Evolutionary conservation across 345 rosid species (phyloP), one percentile per base, ranked within the genome.

Genomic region (Eutrema heterophyllum): DNA sequence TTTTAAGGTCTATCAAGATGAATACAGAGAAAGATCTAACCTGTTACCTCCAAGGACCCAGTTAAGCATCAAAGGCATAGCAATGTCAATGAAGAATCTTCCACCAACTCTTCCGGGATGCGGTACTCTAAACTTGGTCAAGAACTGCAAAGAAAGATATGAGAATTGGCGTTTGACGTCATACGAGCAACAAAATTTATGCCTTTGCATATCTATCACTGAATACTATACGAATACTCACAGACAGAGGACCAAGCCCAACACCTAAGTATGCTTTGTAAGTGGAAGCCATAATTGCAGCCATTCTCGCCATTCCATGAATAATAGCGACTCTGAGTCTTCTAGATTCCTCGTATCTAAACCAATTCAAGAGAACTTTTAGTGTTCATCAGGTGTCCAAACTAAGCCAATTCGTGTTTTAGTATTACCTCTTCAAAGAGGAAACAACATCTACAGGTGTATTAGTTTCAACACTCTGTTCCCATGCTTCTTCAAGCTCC

Each of bases 21-120:
- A 51, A n/a, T 7, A 9, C 16, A 41, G 71, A 61, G 32, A 52
- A 35, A 75, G 72, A 74, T 39, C 84, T 70, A 63, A 92, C 98
- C 98, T 95, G 83, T 92, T 90, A 44, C 96, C 98, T 36, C 96
- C 96, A 66, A 95, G 82, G 58, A 95, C 93, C 99, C 98, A 95
- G 62, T 68, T 80, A 68, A 95, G 90, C 94, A 90, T 90, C 68
- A 84, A 39, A 39, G 98, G 94, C 98, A 95, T 95, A 13, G 84
- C 90, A 7, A 84, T 30, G 71, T 85, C 86, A 29, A 95, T 82
- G 64, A 92, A 87, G 79, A 92, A 83, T 83, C 94, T 86, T 36
- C 94, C 97, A 75, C 88, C 89, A 24, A 92, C 92, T 83, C 88
- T 86, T 72, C 98, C 94, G 0, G 98, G 99, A 78, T 92, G 96